Conservation (phyloP, 2,329 filamentous ascomycete species). For the Neophaeococcomyces mojaviensis region DNA sequence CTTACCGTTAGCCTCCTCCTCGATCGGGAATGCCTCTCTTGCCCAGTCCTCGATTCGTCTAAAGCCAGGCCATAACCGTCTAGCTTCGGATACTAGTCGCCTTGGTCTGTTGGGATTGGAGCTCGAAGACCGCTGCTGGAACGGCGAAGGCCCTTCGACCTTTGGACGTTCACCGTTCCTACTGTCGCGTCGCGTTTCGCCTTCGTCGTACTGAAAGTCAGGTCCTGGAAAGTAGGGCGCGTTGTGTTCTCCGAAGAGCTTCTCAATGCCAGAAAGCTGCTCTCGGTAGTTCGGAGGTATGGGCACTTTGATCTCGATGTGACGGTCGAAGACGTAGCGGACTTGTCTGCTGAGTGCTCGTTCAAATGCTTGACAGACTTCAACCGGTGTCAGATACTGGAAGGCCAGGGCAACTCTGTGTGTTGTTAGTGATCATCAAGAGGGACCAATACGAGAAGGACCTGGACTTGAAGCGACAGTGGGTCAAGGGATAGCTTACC, state of each 20-base stretch:
- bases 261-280: conserved; percentile 64
- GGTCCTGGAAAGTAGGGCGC: conserved; percentile 59
- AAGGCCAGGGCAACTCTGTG: conserved; percentile 78
- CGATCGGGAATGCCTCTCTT: conserved; percentile 83
- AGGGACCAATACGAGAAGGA: background rate
- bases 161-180: conserved; percentile 13
- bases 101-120: conserved; percentile 12
- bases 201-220: conserved; percentile 38
- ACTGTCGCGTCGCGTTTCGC: conserved; percentile 16
- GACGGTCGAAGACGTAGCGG: conserved; percentile 64
- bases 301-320: conserved; percentile 73
- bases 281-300: conserved; percentile 83
- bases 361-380: conserved; percentile 75
- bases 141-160: background rate
- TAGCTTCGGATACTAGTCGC: conserved; percentile 64
- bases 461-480: background rate
- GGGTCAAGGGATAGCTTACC: conserved; percentile 40
- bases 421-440: background rate
- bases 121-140: conserved; percentile 10
- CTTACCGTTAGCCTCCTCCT: conserved; percentile 88
- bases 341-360: conserved; percentile 71
- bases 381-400: conserved; percentile 73
- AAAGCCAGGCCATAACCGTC: conserved; percentile 84
- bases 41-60: conserved; percentile 91
- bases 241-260: conserved; percentile 51